Evolutionary conservation across 257 asterid genomes (phyloP).

Genomic region (Solanum bukasovii): DNA sequence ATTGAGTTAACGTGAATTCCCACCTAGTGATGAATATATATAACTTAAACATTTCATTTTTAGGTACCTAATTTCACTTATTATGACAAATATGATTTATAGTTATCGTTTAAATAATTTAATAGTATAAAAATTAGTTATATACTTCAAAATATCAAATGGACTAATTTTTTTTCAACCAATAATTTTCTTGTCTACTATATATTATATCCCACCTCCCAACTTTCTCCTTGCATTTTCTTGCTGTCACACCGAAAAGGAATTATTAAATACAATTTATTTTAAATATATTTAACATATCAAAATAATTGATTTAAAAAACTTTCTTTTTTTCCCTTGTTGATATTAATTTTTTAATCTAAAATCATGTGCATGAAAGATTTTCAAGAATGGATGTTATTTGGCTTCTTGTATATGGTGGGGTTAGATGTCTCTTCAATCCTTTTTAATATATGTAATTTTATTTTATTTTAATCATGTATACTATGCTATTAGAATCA

Average conservation of each 20-base stretch:
- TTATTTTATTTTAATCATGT: background rate
- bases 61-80: background rate
- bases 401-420: conserved; percentile 1
- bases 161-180: background rate
- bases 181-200: conserved; percentile 2
- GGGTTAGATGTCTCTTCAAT: background rate
- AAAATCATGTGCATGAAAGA: background rate
- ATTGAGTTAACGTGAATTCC: background rate
- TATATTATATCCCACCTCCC: background rate
- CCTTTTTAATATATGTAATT: background rate
- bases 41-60: background rate
- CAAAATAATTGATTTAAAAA: background rate
- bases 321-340: background rate
- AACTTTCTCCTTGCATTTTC: background rate
- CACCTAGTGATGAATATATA: background rate
- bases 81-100: background rate
- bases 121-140: background rate
- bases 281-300: background rate
- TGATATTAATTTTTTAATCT: background rate
- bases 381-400: background rate
- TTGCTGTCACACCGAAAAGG: background rate
- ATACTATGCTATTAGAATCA: background rate
- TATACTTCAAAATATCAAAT: background rate
- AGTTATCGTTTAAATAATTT: background rate
- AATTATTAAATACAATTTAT: background rate